Percentiles rank a stretch among this genome's conserved stretches.
Evolutionary conservation across 805 yeast genomes (phyloP).

Genomic region (Yamadazyma paraphyllophila): DNA sequence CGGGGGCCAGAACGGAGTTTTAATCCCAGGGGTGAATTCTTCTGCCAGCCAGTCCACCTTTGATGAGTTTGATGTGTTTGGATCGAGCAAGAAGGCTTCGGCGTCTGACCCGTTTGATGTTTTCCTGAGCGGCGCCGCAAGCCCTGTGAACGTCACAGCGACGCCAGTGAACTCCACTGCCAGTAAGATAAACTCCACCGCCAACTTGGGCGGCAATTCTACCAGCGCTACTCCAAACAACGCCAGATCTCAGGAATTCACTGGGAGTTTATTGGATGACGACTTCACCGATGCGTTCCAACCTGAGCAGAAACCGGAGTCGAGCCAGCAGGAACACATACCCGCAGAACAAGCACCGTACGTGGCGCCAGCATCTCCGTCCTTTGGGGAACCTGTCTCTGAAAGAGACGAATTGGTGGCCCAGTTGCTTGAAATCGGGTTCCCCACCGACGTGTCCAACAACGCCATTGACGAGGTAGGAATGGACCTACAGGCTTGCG

Average conservation of each 20-base stretch:
- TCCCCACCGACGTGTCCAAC: constrained; percentile 57
- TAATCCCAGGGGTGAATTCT: neutral
- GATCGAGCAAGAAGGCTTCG: too few species aligned
- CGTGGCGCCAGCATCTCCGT: too few species aligned
- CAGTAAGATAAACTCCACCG: too few species aligned
- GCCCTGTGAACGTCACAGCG: too few species aligned
- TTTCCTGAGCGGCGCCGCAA: neutral
- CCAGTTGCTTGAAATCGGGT: constrained; percentile 78
- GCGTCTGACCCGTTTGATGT: constrained; percentile 13
- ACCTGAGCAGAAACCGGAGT: constrained; percentile 3
- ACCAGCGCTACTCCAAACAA: neutral
- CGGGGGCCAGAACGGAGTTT: neutral
- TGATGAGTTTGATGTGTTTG: neutral
- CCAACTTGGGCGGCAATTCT: neutral
- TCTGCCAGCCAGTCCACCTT: neutral
- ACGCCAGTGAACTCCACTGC: too few species aligned
- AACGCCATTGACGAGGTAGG: constrained; percentile 61
- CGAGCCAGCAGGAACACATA: neutral
- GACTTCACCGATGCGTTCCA: constrained; percentile 42
- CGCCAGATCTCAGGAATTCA: neutral
- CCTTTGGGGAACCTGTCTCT: too few species aligned
- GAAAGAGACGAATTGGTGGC: constrained; percentile 54
- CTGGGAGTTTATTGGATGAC: constrained; percentile 31
- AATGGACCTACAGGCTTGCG: constrained; percentile 60
- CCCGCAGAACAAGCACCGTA: too few species aligned